These are phyloP conservation scores for Haberlea rhodopensis DNA, from an alignment of 257 asterid genomes.

Conservation along the genomic window DNA sequence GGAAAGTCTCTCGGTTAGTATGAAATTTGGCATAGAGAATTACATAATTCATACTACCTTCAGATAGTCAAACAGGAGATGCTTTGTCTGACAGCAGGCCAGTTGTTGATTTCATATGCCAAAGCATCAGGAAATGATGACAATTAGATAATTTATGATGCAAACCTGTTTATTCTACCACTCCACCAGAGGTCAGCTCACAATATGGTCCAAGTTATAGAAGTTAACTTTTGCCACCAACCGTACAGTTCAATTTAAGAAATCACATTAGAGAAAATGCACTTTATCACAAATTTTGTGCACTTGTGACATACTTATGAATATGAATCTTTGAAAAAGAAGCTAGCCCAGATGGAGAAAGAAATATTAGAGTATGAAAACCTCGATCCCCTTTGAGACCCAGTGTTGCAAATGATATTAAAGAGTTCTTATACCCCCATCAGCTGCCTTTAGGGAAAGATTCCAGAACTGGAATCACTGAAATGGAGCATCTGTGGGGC, in stretches of 20 bases:
- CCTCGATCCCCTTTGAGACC: constrained; percentile 76
- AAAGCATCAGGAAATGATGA: too few relatives aligned
- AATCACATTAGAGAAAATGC: too few relatives aligned
- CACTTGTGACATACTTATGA: too few relatives aligned
- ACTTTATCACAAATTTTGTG: too few relatives aligned
- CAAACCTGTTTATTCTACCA: too few relatives aligned
- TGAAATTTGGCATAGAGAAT: not conserved
- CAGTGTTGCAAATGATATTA: constrained; percentile 52
- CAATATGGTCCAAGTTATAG: too few relatives aligned
- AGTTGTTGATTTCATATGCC: too few relatives aligned
- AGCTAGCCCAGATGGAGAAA: constrained; percentile 79
- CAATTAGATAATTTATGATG: too few relatives aligned
- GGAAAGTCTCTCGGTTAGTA: constrained; percentile 26
- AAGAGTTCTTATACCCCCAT: constrained; percentile 54
- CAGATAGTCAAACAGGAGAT: not conserved
- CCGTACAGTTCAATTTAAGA: too few relatives aligned
- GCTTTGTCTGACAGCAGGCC: not conserved
- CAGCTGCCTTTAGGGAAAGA: constrained; percentile 71
- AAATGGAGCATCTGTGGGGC: constrained; percentile 60
- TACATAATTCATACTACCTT: not conserved
- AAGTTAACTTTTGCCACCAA: too few relatives aligned
- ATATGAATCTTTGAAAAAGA: constrained; percentile 72
- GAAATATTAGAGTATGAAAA: constrained; percentile 75
- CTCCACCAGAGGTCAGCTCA: too few relatives aligned
- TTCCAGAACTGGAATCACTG: constrained; percentile 90